Conservation (phyloP, 2,329 filamentous ascomycete genomes). For the Hypoxylon sp. region DNA sequence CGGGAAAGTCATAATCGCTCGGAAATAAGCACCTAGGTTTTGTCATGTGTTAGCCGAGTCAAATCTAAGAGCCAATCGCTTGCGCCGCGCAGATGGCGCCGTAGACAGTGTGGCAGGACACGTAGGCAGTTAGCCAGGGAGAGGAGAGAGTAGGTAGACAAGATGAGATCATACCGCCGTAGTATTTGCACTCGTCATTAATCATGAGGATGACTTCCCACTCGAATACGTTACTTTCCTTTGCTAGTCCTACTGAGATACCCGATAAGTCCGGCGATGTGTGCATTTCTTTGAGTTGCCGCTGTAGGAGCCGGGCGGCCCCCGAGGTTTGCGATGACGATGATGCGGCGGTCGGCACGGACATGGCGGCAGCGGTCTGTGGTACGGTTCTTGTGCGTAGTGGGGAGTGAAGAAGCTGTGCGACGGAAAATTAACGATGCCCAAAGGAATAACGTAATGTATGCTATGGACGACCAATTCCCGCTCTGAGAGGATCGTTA, state of each 20-base stretch:
- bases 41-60: conserved; percentile 9
- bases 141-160: neutral
- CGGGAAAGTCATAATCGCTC: conserved; percentile 86
- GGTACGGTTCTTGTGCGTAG: neutral
- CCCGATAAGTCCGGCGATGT: conserved; percentile 90
- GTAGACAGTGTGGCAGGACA: neutral
- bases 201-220: conserved; percentile 99
- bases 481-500: conserved; percentile 1
- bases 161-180: conserved; percentile 76
- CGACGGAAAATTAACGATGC: neutral
- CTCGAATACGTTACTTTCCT: conserved; percentile 90
- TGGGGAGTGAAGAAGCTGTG: neutral
- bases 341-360: conserved; percentile 64
- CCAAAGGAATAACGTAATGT: neutral
- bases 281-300: conserved; percentile 96
- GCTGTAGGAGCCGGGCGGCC: conserved; percentile 80
- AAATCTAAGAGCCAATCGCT: neutral
- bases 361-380: conserved; percentile 18
- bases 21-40: conserved; percentile 86
- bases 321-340: conserved; percentile 64
- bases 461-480: neutral
- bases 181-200: conserved; percentile 91
- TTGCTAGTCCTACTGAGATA: conserved; percentile 91
- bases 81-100: neutral
- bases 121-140: neutral